Conservation (phyloP, 1,284 basidiomycete species). For the Sporisorium scitamineum region DNA sequence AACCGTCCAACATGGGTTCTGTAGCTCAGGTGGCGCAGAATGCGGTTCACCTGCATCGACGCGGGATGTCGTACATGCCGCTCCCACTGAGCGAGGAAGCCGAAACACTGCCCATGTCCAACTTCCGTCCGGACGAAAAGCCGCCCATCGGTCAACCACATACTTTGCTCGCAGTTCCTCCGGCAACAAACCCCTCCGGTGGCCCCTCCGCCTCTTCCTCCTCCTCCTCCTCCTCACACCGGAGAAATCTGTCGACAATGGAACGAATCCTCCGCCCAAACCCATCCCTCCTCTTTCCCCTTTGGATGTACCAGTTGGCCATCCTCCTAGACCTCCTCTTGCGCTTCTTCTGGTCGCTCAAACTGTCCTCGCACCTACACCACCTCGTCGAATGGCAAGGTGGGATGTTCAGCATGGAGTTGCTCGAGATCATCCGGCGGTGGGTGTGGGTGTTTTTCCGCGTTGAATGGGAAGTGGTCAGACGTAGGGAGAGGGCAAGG, state of each 20-base stretch:
- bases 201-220: background rate
- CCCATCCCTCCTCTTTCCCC: constrained; percentile 30
- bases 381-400: constrained; percentile 83
- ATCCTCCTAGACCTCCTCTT: constrained; percentile 88
- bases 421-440: constrained; percentile 86
- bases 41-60: constrained; percentile 31
- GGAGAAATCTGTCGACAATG: constrained; percentile 23
- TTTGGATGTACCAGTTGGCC: constrained; percentile 83
- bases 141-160: background rate
- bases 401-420: constrained; percentile 89
- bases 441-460: constrained; percentile 98
- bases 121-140: constrained; percentile 20
- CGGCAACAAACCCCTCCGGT: constrained; percentile 9
- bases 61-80: constrained; percentile 33
- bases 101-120: constrained; percentile 19
- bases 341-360: constrained; percentile 94
- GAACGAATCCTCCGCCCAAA: constrained; percentile 27
- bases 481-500: constrained; percentile 13
- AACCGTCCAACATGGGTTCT: constrained; percentile 32
- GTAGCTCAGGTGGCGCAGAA: constrained; percentile 24
- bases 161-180: constrained; percentile 8
- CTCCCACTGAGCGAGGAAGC: constrained; percentile 25
- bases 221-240: background rate
- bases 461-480: constrained; percentile 75
- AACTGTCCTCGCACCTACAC: constrained; percentile 88